Evolutionary conservation across 2,329 filamentous ascomycete species (phyloP), one percentile per base, ranked within the genome.

Genomic region (Calonectria hongkongensis): DNA sequence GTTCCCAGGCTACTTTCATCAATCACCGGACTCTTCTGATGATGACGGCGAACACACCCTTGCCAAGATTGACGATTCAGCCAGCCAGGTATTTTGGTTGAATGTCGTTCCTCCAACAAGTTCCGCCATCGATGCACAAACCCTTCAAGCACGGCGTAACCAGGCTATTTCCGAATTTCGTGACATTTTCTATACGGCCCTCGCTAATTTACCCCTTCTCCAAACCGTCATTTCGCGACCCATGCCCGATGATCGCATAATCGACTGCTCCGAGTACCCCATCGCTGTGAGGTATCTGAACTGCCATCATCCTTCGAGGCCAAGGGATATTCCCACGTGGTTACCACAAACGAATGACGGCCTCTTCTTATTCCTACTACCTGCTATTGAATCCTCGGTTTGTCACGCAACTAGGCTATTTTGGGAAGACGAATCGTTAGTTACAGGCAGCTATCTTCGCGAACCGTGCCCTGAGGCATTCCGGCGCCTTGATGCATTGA

Each of bases 1-100:
- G 64, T 45, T 54, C 41, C 48, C 48, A 9, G 64, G 50, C 18
- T 66, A 56, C 39, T 66, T 66, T 66, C 21, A 16, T 48, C 33
- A 43, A 16, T 4, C 18, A 33, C 43, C 30, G 15, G n/a, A 51
- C 12, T 25, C 36, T 12, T 25, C 36, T 12, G 62, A 65, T 36
- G 62, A 54, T 2, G 27, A 7, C 36, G 47, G 30, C 18, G 27
- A 56, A 21, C 6, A 16, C 1, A 45, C 27, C 16, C 28, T 39
- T 6, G 50, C 21, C 39, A 66, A 56, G 8, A 39, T 66, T 36
- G 50, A 56, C 2, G 50, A 27, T 13, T 56, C 41, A 10, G 48
- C 64, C 25, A 27, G 21, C 27, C 7, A 56, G 18, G 25, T 47
- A 12, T 56, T 66, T 4, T 66, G 50, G 64, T 28, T 66, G 4